These are phyloP conservation scores for Fusarium phyllophilum DNA, from an alignment of 2,329 filamentous ascomycete genomes.

Conservation along the genomic window DNA sequence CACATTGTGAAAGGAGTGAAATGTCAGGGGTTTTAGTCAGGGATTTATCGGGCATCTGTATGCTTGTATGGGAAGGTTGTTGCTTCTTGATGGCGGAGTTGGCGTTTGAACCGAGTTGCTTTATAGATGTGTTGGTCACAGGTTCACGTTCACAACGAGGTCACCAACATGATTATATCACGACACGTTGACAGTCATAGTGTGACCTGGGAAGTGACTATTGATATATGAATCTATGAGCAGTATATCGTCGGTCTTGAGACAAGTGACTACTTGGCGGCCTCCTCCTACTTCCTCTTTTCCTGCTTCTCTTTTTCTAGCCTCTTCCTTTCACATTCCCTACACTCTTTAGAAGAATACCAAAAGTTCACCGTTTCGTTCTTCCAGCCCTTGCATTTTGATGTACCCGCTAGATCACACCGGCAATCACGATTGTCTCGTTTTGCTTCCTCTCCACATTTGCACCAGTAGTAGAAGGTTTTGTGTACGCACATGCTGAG, in stretches of 20 bases:
- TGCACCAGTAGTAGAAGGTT: not conserved
- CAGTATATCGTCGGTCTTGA: not conserved
- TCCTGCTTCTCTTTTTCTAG: not conserved
- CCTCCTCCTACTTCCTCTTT: not conserved
- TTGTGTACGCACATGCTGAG: not conserved
- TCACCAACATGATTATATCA: not conserved
- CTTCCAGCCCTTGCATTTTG: not conserved
- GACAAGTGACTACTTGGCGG: too few species aligned
- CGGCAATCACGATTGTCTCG: not conserved
- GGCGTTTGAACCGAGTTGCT: not conserved
- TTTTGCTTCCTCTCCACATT: not conserved
- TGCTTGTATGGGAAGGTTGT: not conserved
- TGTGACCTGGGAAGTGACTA: too few species aligned
- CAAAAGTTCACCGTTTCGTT: not conserved
- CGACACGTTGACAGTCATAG: fast-evolving
- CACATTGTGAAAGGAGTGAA: not conserved
- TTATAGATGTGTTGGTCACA: not conserved
- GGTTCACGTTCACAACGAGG: not conserved
- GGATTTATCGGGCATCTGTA: fast-evolving
- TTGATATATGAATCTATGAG: fast-evolving
- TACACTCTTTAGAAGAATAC: not conserved
- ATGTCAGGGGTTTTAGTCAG: fast-evolving
- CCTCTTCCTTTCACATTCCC: not conserved
- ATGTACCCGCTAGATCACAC: not conserved
- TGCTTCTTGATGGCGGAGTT: not conserved